These are phyloP conservation scores for Silene vulgaris DNA, from an alignment of 179 eudicot genomes.

Conservation along the genomic window DNA sequence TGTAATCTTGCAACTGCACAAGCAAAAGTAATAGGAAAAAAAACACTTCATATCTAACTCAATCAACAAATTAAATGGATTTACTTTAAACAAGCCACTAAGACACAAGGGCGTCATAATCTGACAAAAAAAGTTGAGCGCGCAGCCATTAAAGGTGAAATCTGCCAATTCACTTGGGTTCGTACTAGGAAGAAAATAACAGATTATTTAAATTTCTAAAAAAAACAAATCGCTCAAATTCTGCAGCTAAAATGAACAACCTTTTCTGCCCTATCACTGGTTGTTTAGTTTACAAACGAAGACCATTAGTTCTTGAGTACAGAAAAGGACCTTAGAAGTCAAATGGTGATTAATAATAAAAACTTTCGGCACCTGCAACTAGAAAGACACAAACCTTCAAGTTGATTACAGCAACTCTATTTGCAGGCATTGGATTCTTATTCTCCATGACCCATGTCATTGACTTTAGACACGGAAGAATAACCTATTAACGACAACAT, in stretches of 20 bases:
- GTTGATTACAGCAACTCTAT: slow-evolving; percentile 79
- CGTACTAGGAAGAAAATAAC: no score
- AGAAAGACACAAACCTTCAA: slow-evolving; percentile 52
- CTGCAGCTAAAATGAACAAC: background rate
- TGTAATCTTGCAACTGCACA: slow-evolving; percentile 75
- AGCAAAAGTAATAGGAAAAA: background rate
- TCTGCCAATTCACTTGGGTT: background rate
- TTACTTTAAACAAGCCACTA: background rate
- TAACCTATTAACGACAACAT: slow-evolving; percentile 31
- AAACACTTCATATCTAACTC: background rate
- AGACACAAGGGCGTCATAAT: background rate
- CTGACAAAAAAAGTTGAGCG: background rate
- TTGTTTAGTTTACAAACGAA: background rate
- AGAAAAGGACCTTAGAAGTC: background rate
- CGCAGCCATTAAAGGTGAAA: background rate
- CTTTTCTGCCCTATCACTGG: background rate
- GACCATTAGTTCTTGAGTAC: background rate
- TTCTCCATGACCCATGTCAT: slow-evolving; percentile 96
- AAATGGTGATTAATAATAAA: no score
- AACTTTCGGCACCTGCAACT: background rate
- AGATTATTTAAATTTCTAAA: no score
- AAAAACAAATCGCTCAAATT: background rate
- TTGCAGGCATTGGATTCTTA: slow-evolving; percentile 55
- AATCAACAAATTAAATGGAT: background rate
- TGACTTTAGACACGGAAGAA: slow-evolving; percentile 80